Conservation (phyloP, 306 rosid species). For the Cicer judaicum region DNA sequence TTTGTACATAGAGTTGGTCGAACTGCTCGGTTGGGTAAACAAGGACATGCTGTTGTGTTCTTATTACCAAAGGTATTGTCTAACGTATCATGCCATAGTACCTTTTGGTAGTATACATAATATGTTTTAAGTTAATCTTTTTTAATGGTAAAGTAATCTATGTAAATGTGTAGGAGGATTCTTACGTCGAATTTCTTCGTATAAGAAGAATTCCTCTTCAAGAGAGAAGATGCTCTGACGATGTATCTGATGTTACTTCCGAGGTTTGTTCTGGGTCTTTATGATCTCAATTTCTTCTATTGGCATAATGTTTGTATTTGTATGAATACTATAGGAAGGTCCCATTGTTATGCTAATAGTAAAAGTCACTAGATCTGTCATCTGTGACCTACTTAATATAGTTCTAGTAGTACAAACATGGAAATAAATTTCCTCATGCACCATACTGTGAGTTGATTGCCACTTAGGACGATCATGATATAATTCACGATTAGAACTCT, state of each 20-base stretch:
- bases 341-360: constrained; percentile 19
- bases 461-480: no score
- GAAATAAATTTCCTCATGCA: neutral
- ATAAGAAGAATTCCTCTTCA: constrained; percentile 79
- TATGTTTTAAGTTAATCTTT: constrained; percentile 2
- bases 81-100: constrained; percentile 9
- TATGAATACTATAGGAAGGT: constrained; percentile 9
- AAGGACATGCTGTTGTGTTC: constrained; percentile 87
- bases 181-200: constrained; percentile 79
- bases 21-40: constrained; percentile 94
- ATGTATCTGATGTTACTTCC: constrained; percentile 71
- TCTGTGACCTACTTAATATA: constrained; percentile 22
- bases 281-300: constrained; percentile 1
- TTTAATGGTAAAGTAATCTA: constrained; percentile 29
- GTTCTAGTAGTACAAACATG: constrained; percentile 15
- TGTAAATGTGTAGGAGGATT: constrained; percentile 67
- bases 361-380: constrained; percentile 23
- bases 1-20: constrained; percentile 94
- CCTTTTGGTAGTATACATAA: constrained; percentile 4
- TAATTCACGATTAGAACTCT: neutral
- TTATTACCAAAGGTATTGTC: constrained; percentile 82
- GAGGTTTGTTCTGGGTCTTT: constrained; percentile 56
- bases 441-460: no score
- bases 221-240: constrained; percentile 64
- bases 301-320: constrained; percentile 4